Percentiles rank a stretch among this genome's conserved stretches.
Evolutionary conservation across 129 eudicot species (phyloP).

Genomic region (Apium graveolens): DNA sequence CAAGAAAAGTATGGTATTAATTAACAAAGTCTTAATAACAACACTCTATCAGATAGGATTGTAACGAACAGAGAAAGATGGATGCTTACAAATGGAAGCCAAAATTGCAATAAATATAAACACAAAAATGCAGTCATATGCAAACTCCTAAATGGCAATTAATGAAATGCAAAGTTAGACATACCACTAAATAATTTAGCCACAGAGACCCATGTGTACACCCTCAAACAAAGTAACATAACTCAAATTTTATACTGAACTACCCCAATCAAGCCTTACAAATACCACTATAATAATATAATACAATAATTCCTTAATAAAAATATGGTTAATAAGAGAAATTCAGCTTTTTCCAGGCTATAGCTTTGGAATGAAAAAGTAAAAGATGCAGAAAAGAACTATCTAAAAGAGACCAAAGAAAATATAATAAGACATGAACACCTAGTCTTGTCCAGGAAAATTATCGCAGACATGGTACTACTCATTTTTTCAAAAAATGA

Average conservation of each 20-base stretch:
- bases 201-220: neutral
- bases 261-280: neutral
- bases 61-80: neutral
- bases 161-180: neutral
- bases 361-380: neutral
- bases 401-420: neutral
- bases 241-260: neutral
- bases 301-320: neutral
- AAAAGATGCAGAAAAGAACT: neutral
- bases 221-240: neutral
- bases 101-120: neutral
- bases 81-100: neutral
- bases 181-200: neutral
- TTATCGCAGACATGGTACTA: neutral
- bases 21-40: neutral
- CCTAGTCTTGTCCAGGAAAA: neutral
- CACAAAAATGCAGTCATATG: neutral
- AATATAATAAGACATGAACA: neutral
- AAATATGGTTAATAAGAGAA: neutral
- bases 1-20: conserved; percentile 4
- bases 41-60: neutral
- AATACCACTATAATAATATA: neutral
- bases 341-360: neutral
- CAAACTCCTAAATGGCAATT: neutral
- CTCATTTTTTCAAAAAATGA: neutral